Evolutionary conservation across 2,329 filamentous ascomycete genomes (phyloP).

Genomic region (Xylaria sp.): DNA sequence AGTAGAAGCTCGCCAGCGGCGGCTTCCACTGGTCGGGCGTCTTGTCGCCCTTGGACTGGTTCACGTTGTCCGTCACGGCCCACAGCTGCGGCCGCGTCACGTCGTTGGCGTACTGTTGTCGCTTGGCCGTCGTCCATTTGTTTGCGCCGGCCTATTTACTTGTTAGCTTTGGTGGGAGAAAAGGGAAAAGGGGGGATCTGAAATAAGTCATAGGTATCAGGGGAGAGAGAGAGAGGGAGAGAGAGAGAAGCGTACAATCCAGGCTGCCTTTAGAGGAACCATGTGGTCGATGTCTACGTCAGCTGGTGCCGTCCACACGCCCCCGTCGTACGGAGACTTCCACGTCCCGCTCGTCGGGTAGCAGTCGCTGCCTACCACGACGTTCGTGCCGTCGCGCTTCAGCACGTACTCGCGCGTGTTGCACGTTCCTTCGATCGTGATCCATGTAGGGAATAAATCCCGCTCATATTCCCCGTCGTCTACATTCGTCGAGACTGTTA

Average conservation of each 20-base stretch:
- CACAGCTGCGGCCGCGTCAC: conserved; percentile 78
- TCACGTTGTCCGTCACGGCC: conserved; percentile 81
- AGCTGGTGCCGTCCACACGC: conserved; percentile 71
- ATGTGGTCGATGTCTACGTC: conserved; percentile 87
- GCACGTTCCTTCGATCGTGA: conserved; percentile 58
- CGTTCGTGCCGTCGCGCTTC: conserved; percentile 74
- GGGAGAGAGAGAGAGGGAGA: not conserved
- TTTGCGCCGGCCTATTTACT: conserved; percentile 71
- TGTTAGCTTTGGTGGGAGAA: not conserved
- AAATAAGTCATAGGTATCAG: not conserved
- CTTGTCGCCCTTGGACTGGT: conserved; percentile 76
- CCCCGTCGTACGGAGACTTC: conserved; percentile 79
- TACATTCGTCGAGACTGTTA: conserved; percentile 28
- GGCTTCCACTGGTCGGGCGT: conserved; percentile 83
- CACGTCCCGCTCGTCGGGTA: conserved; percentile 73
- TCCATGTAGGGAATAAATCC: conserved; percentile 38
- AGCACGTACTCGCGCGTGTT: conserved; percentile 79
- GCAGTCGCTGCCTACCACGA: conserved; percentile 69
- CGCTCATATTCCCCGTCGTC: conserved; percentile 36
- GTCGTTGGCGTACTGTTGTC: conserved; percentile 81
- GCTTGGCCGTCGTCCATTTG: conserved; percentile 74
- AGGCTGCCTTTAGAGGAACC: conserved; percentile 83
- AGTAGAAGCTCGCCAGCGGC: conserved; percentile 73
- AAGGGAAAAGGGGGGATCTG: not conserved
- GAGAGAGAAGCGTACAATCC: conserved; percentile 65